Percentiles rank a stretch among this genome's conserved stretches.
Conservation (phyloP, 2,329 filamentous ascomycete genomes). For the Coleophoma eucalyptorum region DNA sequence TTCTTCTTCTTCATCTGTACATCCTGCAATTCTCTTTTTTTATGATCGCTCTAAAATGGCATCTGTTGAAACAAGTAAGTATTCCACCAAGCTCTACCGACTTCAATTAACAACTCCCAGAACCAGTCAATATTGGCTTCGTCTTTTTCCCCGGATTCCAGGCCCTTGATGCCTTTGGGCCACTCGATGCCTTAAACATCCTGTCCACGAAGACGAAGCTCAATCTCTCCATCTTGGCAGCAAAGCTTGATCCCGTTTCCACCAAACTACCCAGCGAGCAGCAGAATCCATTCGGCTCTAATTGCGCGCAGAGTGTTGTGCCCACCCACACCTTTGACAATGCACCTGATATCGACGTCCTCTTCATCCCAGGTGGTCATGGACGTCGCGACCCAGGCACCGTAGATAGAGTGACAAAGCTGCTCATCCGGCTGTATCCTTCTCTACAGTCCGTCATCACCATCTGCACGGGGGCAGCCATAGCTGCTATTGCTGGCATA, state of each 20-base stretch:
- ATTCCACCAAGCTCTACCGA: background rate
- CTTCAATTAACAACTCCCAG: background rate
- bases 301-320: slow-evolving; percentile 13
- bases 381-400: slow-evolving; percentile 36
- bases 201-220: slow-evolving; percentile 11
- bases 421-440: slow-evolving; percentile 29
- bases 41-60: background rate
- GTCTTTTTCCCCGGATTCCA: slow-evolving; percentile 21
- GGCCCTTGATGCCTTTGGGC: slow-evolving; percentile 23
- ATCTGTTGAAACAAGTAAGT: background rate
- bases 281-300: slow-evolving; percentile 2
- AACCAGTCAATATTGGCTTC: slow-evolving; percentile 12
- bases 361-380: slow-evolving; percentile 61
- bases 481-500: slow-evolving; percentile 54
- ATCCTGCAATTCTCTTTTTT: background rate
- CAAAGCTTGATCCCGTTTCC: slow-evolving; percentile 13
- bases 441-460: slow-evolving; percentile 53
- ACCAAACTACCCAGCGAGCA: slow-evolving; percentile 1
- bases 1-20: too few relatives aligned
- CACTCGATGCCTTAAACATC: slow-evolving; percentile 20
- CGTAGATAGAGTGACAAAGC: background rate
- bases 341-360: slow-evolving; percentile 45
- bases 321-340: slow-evolving; percentile 19
- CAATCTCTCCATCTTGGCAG: slow-evolving; percentile 15
- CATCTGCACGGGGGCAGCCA: slow-evolving; percentile 60